phyloP scores from a whole-genome alignment of 306 rosid species.

The Fagus crenata region DNA sequence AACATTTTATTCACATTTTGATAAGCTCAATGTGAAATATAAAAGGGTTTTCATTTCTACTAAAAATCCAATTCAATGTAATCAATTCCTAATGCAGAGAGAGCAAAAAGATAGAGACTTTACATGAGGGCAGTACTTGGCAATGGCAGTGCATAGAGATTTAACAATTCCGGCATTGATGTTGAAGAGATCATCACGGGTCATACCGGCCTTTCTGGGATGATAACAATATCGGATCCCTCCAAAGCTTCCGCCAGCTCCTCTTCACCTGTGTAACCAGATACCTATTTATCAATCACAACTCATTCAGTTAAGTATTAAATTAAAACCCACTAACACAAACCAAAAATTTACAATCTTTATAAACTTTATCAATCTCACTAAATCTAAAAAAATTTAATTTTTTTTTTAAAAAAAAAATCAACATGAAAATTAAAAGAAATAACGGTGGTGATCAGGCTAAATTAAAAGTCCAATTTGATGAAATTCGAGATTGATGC shows the following conservation, averaged over 20 bases:
- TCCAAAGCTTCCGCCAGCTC: slow-evolving; percentile 79
- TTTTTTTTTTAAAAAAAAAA: too few species aligned
- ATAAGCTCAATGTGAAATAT: background rate
- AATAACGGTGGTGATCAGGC: too few species aligned
- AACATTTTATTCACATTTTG: background rate
- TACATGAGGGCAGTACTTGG: slow-evolving; percentile 88
- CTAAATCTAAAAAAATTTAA: too few species aligned
- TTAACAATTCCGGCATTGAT: slow-evolving; percentile 95
- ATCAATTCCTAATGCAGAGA: background rate
- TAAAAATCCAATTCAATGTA: background rate
- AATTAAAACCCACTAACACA: background rate
- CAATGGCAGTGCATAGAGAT: slow-evolving; percentile 61
- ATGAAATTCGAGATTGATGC: background rate
- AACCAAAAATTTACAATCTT: background rate
- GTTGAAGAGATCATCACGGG: slow-evolving; percentile 97
- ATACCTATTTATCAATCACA: slow-evolving; percentile 47
- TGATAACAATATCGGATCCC: slow-evolving; percentile 84
- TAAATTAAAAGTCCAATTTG: background rate
- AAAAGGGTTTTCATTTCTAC: background rate
- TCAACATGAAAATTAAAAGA: too few species aligned
- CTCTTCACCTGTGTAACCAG: slow-evolving; percentile 70
- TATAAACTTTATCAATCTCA: too few species aligned
- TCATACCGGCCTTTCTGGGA: slow-evolving; percentile 98
- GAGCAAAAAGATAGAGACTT: slow-evolving; percentile 30
- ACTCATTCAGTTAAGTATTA: background rate